These are phyloP conservation scores for Podospora sp. DNA, from an alignment of 495 filamentous ascomycete species.

Conservation along the genomic window DNA sequence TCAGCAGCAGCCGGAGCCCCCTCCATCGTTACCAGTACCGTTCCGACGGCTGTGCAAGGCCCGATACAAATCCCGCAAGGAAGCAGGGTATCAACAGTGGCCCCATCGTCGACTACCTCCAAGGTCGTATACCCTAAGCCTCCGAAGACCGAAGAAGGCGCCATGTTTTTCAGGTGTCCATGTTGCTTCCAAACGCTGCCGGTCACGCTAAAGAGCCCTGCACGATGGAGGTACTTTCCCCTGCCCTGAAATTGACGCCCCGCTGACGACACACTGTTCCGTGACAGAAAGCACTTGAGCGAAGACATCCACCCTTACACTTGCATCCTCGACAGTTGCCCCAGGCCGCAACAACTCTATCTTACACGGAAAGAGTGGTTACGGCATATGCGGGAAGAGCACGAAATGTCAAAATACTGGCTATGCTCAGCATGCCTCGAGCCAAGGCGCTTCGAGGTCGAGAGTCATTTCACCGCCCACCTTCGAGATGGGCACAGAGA, in stretches of 20 bases:
- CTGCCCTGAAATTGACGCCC: neutral
- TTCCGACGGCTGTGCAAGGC: no score
- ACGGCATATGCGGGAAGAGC: no score
- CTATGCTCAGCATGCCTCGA: no score
- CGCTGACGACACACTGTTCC: neutral
- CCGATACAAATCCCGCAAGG: no score
- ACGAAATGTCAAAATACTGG: no score
- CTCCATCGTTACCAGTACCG: no score
- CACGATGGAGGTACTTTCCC: neutral
- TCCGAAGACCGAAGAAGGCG: neutral
- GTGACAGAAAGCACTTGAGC: neutral
- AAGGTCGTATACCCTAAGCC: neutral
- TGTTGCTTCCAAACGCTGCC: neutral
- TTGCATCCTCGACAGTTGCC: constrained; percentile 2
- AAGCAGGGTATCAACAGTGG: neutral
- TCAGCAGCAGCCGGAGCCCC: no score
- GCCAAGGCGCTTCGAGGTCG: no score
- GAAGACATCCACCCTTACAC: constrained; percentile 7
- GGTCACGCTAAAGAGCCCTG: neutral
- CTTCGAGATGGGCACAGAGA: no score
- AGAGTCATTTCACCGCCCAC: no score
- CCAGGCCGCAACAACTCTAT: neutral
- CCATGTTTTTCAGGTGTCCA: neutral
- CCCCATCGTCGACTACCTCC: neutral
- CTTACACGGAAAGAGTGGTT: neutral